These are phyloP conservation scores for Citrus medica DNA, from an alignment of 345 rosid genomes.

Conservation along the genomic window DNA sequence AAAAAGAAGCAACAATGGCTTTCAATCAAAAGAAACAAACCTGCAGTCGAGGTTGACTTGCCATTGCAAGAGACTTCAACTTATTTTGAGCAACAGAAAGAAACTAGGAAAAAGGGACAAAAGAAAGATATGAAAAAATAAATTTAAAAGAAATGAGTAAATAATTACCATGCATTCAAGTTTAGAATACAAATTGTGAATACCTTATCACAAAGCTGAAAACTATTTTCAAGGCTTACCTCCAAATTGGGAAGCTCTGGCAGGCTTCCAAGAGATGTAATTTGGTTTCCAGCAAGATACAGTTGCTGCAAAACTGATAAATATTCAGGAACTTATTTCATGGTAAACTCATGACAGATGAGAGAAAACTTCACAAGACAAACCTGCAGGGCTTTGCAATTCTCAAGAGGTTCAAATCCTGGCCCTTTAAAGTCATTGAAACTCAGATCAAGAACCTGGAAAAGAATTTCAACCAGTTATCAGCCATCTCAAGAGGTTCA, in stretches of 20 bases:
- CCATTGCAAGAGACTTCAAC: slow-evolving; percentile 92
- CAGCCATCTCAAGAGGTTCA: neutral
- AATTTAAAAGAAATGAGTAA: neutral
- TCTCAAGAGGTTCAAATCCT: slow-evolving; percentile 94
- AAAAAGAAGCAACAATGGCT: slow-evolving; percentile 1
- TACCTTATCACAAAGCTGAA: slow-evolving; percentile 1
- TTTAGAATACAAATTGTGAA: neutral
- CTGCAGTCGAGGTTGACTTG: slow-evolving; percentile 98
- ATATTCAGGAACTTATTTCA: slow-evolving; percentile 21
- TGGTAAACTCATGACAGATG: neutral
- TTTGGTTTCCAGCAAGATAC: slow-evolving; percentile 98
- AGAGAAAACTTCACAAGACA: slow-evolving; percentile 16
- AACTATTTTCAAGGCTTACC: slow-evolving; percentile 42
- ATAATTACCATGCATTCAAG: neutral
- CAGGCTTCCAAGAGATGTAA: slow-evolving; percentile 84
- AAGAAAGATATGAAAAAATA: neutral
- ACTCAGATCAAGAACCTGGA: slow-evolving; percentile 95
- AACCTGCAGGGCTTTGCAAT: slow-evolving; percentile 93
- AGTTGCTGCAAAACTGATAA: slow-evolving; percentile 66
- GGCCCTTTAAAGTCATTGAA: slow-evolving; percentile 99
- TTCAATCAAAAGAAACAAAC: slow-evolving; percentile 34
- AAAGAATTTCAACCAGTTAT: slow-evolving; percentile 14
- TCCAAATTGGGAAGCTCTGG: slow-evolving; percentile 97
- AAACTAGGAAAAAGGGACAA: slow-evolving; percentile 47
- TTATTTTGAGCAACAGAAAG: slow-evolving; percentile 98